These are phyloP conservation scores for Phytophthora meadii DNA, from an alignment of 352 stramenopile species.

Conservation along the genomic window DNA sequence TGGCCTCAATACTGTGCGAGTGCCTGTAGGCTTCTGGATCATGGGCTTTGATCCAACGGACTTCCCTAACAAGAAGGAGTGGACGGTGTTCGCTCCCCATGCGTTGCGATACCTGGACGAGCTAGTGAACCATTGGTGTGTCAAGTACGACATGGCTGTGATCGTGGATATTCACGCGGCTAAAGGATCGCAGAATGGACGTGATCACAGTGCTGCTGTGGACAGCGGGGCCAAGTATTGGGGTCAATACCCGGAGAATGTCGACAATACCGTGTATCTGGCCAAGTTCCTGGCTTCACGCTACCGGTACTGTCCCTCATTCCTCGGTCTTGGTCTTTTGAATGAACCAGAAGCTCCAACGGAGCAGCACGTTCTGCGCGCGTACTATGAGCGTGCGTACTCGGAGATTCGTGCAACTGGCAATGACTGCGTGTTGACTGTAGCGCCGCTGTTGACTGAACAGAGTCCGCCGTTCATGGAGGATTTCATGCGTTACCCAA, in stretches of 20 bases:
- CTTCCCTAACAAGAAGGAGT: slow-evolving; percentile 50
- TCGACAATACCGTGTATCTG: slow-evolving; percentile 62
- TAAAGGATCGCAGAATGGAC: slow-evolving; percentile 85
- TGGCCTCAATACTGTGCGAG: slow-evolving; percentile 84
- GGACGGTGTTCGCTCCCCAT: slow-evolving; percentile 52
- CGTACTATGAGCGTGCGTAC: slow-evolving; percentile 84
- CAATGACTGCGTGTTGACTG: slow-evolving; percentile 81
- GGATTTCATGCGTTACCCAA: slow-evolving; percentile 62
- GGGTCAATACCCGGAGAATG: slow-evolving; percentile 69
- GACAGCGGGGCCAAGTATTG: slow-evolving; percentile 56
- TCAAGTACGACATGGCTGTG: slow-evolving; percentile 62
- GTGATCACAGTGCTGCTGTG: slow-evolving; percentile 74
- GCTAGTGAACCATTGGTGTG: slow-evolving; percentile 58
- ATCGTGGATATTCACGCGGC: slow-evolving; percentile 83
- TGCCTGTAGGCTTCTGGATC: slow-evolving; percentile 88
- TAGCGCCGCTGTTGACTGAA: slow-evolving; percentile 65
- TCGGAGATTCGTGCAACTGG: slow-evolving; percentile 59
- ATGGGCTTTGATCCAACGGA: slow-evolving; percentile 71
- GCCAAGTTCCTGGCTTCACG: slow-evolving; percentile 65
- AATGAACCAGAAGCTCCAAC: slow-evolving; percentile 74
- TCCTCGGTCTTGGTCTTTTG: slow-evolving; percentile 75
- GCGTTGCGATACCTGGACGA: slow-evolving; percentile 58
- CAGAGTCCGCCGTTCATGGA: slow-evolving; percentile 64
- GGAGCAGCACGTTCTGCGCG: slow-evolving; percentile 62
- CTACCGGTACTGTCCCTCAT: slow-evolving; percentile 77